These are phyloP conservation scores for Lactifluus echinatus DNA, from an alignment of 768 basidiomycete species.

Conservation along the genomic window DNA sequence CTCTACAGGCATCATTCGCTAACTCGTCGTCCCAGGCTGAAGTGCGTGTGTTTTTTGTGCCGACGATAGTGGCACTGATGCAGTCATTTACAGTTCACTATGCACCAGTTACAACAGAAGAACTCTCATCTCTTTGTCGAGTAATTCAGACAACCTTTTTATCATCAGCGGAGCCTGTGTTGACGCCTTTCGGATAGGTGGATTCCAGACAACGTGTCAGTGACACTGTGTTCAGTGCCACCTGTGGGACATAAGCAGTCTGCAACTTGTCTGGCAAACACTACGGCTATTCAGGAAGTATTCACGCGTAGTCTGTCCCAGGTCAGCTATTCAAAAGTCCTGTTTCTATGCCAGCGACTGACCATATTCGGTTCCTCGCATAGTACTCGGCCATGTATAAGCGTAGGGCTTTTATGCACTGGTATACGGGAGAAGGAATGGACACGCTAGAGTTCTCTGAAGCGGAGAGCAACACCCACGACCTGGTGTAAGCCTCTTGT, in stretches of 20 bases:
- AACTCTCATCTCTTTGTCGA: constrained; percentile 74
- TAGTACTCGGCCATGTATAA: constrained; percentile 80
- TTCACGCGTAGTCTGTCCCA: constrained; percentile 65
- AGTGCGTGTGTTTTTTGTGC: constrained; percentile 21
- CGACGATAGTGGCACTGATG: constrained; percentile 8
- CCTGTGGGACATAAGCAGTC: constrained; percentile 74
- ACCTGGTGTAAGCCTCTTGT: constrained; percentile 65
- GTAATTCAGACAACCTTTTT: constrained; percentile 33
- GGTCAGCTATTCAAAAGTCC: constrained; percentile 29
- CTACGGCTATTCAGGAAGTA: constrained; percentile 78
- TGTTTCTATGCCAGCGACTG: not conserved
- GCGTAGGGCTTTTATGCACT: constrained; percentile 79
- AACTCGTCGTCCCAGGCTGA: constrained; percentile 23
- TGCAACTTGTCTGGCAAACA: constrained; percentile 65
- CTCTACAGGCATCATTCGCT: constrained; percentile 26
- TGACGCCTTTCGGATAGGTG: constrained; percentile 39
- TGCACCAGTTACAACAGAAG: constrained; percentile 66
- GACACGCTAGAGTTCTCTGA: constrained; percentile 80
- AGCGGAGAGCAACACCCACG: constrained; percentile 74
- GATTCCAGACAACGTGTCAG: constrained; percentile 88
- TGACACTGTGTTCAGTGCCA: constrained; percentile 74
- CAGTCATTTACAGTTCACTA: constrained; percentile 42
- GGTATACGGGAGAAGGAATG: constrained; percentile 92
- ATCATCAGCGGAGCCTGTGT: not conserved
- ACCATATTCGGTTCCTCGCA: not conserved